These are phyloP conservation scores for Alternaria arbusti DNA, from an alignment of 2,329 filamentous ascomycete species.

Conservation along the genomic window DNA sequence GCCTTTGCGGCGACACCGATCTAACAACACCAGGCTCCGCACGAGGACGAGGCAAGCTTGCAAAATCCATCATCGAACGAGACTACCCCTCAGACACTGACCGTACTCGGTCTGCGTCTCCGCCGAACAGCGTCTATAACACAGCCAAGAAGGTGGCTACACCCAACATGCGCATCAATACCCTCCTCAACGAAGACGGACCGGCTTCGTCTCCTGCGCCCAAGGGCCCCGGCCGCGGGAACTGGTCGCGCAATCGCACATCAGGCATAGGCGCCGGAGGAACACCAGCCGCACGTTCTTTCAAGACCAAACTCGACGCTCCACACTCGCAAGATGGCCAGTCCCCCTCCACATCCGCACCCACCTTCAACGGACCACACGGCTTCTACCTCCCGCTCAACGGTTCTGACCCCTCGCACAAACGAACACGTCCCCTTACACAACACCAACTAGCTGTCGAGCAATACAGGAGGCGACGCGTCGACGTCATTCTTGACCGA, in stretches of 20 bases:
- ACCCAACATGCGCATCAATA: constrained; percentile 57
- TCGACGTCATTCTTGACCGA: constrained; percentile 82
- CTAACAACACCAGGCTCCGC: constrained; percentile 37
- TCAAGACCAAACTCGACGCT: constrained; percentile 45
- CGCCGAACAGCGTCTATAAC: constrained; percentile 50
- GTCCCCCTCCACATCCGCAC: constrained; percentile 40
- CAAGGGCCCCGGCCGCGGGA: constrained; percentile 58
- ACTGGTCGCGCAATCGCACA: constrained; percentile 53
- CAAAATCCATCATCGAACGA: constrained; percentile 42
- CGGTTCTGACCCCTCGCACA: constrained; percentile 54
- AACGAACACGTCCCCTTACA: constrained; percentile 74
- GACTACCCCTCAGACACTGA: constrained; percentile 54
- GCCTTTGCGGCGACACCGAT: background rate
- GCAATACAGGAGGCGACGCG: constrained; percentile 76
- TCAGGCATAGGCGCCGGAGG: constrained; percentile 12
- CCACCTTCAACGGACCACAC: constrained; percentile 58
- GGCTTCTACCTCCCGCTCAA: constrained; percentile 59
- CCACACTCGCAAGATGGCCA: constrained; percentile 41
- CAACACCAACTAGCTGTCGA: constrained; percentile 84
- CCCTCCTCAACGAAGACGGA: constrained; percentile 55
- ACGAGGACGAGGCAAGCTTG: constrained; percentile 44
- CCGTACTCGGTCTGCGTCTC: constrained; percentile 55
- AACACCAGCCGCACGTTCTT: constrained; percentile 32
- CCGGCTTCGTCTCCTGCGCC: constrained; percentile 39
- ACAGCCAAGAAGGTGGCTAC: constrained; percentile 42